A percentile compares a stretch with the other conserved stretches of the same genome.
These are phyloP conservation scores for Thalassiosira livingstoniorum DNA, from an alignment of 352 stramenopile genomes.

Conservation along the genomic window DNA sequence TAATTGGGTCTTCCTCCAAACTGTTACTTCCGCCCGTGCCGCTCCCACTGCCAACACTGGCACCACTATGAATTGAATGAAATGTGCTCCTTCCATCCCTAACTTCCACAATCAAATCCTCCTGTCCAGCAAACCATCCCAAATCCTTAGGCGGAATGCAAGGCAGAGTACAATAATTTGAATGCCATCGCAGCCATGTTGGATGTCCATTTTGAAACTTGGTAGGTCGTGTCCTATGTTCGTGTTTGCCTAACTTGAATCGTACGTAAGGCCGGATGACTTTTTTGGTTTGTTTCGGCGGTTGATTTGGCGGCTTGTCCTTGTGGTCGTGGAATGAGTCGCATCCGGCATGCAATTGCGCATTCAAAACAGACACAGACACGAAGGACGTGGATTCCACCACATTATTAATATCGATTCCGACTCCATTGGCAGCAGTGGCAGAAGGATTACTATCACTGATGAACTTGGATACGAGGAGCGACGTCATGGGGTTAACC, in stretches of 20 bases:
- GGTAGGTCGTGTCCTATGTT: conserved; percentile 39
- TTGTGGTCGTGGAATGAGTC: neutral
- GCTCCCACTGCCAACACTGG: neutral
- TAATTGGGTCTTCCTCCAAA: conserved; percentile 25
- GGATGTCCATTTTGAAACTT: conserved; percentile 44
- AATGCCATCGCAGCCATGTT: conserved; percentile 38
- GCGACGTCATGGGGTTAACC: too few relatives aligned
- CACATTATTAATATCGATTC: neutral
- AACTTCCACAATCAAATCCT: conserved; percentile 58
- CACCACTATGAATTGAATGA: neutral
- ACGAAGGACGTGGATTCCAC: conserved; percentile 26
- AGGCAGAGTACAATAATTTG: conserved; percentile 54
- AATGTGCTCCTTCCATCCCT: conserved; percentile 8
- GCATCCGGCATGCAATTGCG: neutral
- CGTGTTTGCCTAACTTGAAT: conserved; percentile 50
- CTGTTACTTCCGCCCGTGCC: neutral
- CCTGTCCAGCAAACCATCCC: conserved; percentile 51
- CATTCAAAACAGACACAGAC: conserved; percentile 47
- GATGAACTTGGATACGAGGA: conserved; percentile 20
- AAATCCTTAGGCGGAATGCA: conserved; percentile 44
- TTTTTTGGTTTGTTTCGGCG: conserved; percentile 8
- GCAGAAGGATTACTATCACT: neutral
- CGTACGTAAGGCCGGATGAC: conserved; percentile 47
- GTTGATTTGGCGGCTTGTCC: too few relatives aligned
- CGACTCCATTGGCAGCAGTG: neutral